Evolutionary conservation across 306 rosid species (phyloP), one percentile per base, ranked within the genome.

Genomic region (Psophocarpus tetragonolobus): DNA sequence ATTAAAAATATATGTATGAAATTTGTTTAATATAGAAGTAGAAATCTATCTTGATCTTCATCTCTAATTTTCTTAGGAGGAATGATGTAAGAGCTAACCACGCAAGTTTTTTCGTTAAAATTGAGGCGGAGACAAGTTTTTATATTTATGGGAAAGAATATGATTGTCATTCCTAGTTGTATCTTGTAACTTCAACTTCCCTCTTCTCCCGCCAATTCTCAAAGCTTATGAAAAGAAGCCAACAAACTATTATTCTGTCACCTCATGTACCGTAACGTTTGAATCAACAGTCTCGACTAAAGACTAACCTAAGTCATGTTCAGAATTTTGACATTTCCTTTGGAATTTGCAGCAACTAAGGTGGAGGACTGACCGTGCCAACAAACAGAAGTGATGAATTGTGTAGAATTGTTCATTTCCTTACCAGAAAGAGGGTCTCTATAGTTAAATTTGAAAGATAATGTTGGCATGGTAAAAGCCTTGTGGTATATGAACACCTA

Each of bases 401-500:
- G 91, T 5, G 91, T 54, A 47, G 90, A 17, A 24, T 87, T 90
- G 33, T 89, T 92, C 64, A 83, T 71, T 72, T 87, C 91, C 1
- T 85, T 87, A 54, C 92, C 82, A 2, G 90, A 87, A 50, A 84
- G 76, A 9, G 90, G 84, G 71, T 90, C 91, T 18, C 84, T 78
- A 67, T 45, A 81, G 39, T 87, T 82, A 83, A 87, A 92, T 82
- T 92, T 89, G 87, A 82, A 88, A 61, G 96, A 90, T 73, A 90
- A 82, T 44, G 92, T 91, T 1, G 96, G 94, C 94, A 92, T 92
- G 71, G 97, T 93, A 65, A 92, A 92, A 38, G 90, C 92, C 83
- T 92, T 92, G 85, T 92, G 96, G 84, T 90, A 92, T 71, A 92
- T 13, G 70, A 88, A 90, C 71, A 92, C 96, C 97, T 92, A 81